Evolutionary conservation across 2,329 filamentous ascomycete genomes (phyloP), one percentile per base, ranked within the genome.

Genomic region (Purpureocillium takamizusanense): DNA sequence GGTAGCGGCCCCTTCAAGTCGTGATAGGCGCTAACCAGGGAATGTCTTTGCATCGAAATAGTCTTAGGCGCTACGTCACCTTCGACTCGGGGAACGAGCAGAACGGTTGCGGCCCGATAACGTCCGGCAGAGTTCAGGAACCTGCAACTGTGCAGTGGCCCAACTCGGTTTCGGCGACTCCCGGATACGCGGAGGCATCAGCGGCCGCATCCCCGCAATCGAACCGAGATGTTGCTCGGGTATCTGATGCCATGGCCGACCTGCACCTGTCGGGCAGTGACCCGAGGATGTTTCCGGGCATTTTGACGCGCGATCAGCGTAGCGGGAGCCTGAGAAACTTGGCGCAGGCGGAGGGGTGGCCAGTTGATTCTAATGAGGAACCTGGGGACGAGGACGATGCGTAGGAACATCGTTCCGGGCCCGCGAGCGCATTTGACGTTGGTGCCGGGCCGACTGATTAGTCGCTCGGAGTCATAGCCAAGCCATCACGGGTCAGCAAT

Each of bases 201-300:
- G 28, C 37, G 10, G 41, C 44, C 23, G 49, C 48, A 48, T 45
- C 52, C 39, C 46, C 38, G 23, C 33, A 28, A n/a, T 27, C 17
- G 11, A 21, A n/a, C n/a, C 48, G 55, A 41, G 64, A 67, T 15
- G 49, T 54, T n/a, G 46, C 55, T 15, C 62, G 61, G 57, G 46
- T 60, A 12, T 50, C 61, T 7, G 61, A 68, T 38, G 51, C 56
- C 23, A 53, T 61, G 47, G 55, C 61, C 34, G 64, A 72, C 42
- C 48, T 63, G 39, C 68, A 75, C 46, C 53, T 77, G 10, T 73
- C 68, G 11, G 76, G 71, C 4, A 70, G 65, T 35, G 82, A 86
- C 55, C 83, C 82, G 10, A 73, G 70, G 45, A 77, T 86, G 45
- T 84, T 86, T 46, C 84, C 84, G 0, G 83, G 83, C 0, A 72